phyloP scores from a whole-genome alignment of 768 basidiomycete species.

The Mycena polygramma region DNA sequence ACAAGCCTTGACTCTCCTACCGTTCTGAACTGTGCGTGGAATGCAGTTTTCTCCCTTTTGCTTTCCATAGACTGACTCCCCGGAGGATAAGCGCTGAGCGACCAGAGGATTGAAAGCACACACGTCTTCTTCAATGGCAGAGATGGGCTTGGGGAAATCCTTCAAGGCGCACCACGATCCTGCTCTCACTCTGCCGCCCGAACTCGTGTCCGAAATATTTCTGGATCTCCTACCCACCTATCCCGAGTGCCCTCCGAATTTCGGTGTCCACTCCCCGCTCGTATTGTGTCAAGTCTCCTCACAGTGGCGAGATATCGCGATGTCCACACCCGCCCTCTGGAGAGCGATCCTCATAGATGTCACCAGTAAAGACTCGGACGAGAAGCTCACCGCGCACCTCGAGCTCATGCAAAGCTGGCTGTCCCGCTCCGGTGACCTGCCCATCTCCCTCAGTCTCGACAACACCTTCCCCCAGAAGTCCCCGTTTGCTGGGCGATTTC shows the following conservation, averaged over 20 bases:
- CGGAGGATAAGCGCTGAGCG: no score
- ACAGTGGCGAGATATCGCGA: neutral
- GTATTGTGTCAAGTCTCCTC: neutral
- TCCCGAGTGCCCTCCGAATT: neutral
- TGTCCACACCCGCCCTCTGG: neutral
- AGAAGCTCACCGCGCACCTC: neutral
- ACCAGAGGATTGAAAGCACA: no score
- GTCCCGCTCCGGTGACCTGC: neutral
- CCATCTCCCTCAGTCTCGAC: neutral
- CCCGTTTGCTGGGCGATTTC: neutral
- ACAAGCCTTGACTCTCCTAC: no score
- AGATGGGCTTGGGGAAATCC: no score
- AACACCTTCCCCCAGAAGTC: neutral
- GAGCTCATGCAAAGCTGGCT: neutral
- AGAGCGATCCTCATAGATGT: neutral
- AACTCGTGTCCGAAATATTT: neutral
- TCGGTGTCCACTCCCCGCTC: neutral
- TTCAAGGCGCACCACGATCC: neutral
- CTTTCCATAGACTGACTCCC: no score
- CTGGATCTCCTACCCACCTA: neutral
- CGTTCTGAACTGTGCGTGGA: no score
- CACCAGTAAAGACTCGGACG: neutral
- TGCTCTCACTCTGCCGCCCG: neutral
- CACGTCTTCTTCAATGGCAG: no score
- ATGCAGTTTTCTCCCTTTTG: no score